These are phyloP conservation scores for Trichoderma polysporum DNA, from an alignment of 2,329 filamentous ascomycete species.

Conservation along the genomic window DNA sequence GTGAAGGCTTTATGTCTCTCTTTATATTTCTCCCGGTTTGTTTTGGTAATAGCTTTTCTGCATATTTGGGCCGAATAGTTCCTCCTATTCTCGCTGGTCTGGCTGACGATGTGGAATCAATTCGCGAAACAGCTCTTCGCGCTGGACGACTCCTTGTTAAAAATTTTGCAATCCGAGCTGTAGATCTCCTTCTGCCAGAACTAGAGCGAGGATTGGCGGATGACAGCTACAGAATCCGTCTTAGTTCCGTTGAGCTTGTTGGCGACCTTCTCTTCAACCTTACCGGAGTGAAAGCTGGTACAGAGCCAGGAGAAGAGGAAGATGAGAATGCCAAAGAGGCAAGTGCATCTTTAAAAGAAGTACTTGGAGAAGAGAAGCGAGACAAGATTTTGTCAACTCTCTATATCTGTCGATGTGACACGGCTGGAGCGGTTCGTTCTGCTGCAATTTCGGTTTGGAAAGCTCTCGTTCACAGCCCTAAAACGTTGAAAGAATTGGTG, in stretches of 20 bases:
- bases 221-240: constrained; percentile 94
- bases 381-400: constrained; percentile 97
- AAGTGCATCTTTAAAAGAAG: constrained; percentile 87
- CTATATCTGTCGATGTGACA: constrained; percentile 97
- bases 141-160: constrained; percentile 94
- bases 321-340: constrained; percentile 78
- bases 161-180: constrained; percentile 93
- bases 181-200: constrained; percentile 90
- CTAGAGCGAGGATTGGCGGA: constrained; percentile 96
- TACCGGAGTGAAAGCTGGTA: constrained; percentile 82
- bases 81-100: constrained; percentile 91
- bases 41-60: constrained; percentile 97
- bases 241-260: constrained; percentile 96
- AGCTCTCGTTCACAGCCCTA: constrained; percentile 82
- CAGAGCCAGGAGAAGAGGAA: constrained; percentile 75
- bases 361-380: constrained; percentile 91
- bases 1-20: constrained; percentile 98
- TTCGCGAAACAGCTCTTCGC: constrained; percentile 92
- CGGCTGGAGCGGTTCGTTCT: constrained; percentile 82
- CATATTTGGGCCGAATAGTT: constrained; percentile 93
- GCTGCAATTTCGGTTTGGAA: constrained; percentile 96
- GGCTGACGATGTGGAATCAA: constrained; percentile 94
- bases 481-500: constrained; percentile 90
- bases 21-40: constrained; percentile 99
- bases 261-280: constrained; percentile 97